phyloP scores from a whole-genome alignment of 768 basidiomycete genomes.

The Sporobolomyces roseus region DNA sequence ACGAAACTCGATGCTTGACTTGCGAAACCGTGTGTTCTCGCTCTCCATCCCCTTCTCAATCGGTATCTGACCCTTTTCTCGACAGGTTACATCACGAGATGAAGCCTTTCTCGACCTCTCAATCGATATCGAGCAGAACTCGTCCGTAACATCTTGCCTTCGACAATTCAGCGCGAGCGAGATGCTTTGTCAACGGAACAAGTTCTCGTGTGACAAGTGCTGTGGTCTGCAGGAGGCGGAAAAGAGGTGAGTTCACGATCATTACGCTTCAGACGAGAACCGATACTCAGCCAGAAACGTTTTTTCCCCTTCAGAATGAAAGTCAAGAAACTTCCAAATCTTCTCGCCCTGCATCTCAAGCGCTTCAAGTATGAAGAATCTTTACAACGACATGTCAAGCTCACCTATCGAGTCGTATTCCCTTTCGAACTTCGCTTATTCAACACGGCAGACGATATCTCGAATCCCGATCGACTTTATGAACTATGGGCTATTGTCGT shows the following conservation, averaged over 20 bases:
- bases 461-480: conserved; percentile 87
- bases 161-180: conserved; percentile 95
- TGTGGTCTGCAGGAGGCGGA: conserved; percentile 97
- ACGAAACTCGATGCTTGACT: conserved; percentile 93
- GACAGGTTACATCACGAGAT: conserved; percentile 81
- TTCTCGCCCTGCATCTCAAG: conserved; percentile 92
- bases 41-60: neutral
- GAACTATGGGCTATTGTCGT: conserved; percentile 94
- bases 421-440: conserved; percentile 90
- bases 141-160: conserved; percentile 90
- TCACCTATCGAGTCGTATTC: conserved; percentile 94
- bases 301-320: conserved; percentile 71
- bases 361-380: conserved; percentile 99
- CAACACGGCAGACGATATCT: conserved; percentile 91
- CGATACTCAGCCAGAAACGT: neutral
- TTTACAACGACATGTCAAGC: conserved; percentile 82
- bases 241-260: conserved; percentile 62
- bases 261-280: neutral
- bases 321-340: conserved; percentile 90
- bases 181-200: conserved; percentile 97
- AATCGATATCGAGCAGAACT: conserved; percentile 97
- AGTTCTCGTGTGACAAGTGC: conserved; percentile 96
- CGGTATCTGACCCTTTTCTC: neutral
- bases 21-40: conserved; percentile 78
- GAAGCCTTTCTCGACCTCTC: conserved; percentile 97